phyloP scores from a whole-genome alignment of 305 asterid genomes.

The Vinca major region DNA sequence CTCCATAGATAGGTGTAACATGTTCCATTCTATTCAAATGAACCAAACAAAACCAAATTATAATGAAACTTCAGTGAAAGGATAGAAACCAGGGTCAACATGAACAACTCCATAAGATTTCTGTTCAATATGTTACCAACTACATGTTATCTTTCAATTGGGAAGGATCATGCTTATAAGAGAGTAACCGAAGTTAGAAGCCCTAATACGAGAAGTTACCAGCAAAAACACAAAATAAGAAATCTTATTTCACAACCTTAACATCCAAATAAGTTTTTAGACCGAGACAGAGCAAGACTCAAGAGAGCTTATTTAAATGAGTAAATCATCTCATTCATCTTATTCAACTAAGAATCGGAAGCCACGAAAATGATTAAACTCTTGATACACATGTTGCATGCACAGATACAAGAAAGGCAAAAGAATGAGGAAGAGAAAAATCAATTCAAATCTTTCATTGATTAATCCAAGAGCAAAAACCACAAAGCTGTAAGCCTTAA shows the following conservation, averaged over 20 bases:
- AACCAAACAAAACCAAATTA: too few species aligned
- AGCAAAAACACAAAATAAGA: not conserved
- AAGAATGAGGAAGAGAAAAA: not conserved
- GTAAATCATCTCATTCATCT: not conserved
- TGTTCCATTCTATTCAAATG: not conserved
- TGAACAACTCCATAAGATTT: too few species aligned
- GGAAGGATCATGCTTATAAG: conserved; percentile 4
- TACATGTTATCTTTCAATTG: not conserved
- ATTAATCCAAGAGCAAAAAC: conserved; percentile 11
- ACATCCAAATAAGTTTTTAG: not conserved
- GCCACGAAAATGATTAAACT: not conserved
- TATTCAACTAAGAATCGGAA: not conserved
- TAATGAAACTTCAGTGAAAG: not conserved
- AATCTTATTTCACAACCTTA: not conserved
- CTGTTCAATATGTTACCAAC: not conserved
- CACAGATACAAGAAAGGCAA: not conserved
- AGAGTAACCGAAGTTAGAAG: not conserved
- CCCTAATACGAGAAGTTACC: not conserved
- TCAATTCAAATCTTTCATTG: not conserved
- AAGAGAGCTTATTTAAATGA: not conserved
- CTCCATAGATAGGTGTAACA: not conserved
- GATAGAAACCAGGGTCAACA: not conserved
- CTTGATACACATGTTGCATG: not conserved
- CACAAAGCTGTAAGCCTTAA: conserved; percentile 5
- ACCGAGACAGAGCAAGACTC: too few species aligned